Conservation (phyloP, 2,329 filamentous ascomycete genomes). For the Aspergillus sp. region DNA sequence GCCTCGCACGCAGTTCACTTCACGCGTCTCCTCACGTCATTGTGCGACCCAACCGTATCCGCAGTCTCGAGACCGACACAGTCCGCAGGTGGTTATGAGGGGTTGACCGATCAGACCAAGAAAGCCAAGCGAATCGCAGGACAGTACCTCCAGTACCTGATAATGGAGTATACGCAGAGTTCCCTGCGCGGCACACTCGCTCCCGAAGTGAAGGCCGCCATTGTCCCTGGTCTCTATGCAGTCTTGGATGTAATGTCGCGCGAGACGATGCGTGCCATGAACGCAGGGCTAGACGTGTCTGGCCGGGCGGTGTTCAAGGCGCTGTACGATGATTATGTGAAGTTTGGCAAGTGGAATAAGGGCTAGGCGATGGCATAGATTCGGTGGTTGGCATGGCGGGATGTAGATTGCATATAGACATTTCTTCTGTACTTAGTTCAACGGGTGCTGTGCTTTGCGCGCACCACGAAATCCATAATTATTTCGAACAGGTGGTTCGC, state of each 20-base stretch:
- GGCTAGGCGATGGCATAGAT: constrained; percentile 28
- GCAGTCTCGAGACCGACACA: constrained; percentile 48
- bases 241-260: constrained; percentile 56
- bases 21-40: constrained; percentile 59
- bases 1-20: constrained; percentile 52
- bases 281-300: constrained; percentile 54
- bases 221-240: constrained; percentile 56
- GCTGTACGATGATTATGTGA: constrained; percentile 56
- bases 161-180: constrained; percentile 59
- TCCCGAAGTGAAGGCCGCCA: constrained; percentile 54
- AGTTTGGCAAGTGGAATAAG: constrained; percentile 52
- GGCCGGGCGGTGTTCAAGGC: constrained; percentile 56
- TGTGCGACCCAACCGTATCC: constrained; percentile 63
- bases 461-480: no score
- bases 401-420: not conserved
- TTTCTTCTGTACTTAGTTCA: constrained; percentile 1
- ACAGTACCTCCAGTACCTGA: constrained; percentile 59
- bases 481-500: no score
- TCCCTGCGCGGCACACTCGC: constrained; percentile 54
- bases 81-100: constrained; percentile 41
- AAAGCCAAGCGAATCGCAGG: constrained; percentile 60
- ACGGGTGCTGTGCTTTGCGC: no score
- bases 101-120: constrained; percentile 61
- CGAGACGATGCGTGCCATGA: constrained; percentile 54
- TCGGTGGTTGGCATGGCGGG: not conserved